These are phyloP conservation scores for Amylostereum chailletii DNA, from an alignment of 1,284 basidiomycete species.

Conservation along the genomic window DNA sequence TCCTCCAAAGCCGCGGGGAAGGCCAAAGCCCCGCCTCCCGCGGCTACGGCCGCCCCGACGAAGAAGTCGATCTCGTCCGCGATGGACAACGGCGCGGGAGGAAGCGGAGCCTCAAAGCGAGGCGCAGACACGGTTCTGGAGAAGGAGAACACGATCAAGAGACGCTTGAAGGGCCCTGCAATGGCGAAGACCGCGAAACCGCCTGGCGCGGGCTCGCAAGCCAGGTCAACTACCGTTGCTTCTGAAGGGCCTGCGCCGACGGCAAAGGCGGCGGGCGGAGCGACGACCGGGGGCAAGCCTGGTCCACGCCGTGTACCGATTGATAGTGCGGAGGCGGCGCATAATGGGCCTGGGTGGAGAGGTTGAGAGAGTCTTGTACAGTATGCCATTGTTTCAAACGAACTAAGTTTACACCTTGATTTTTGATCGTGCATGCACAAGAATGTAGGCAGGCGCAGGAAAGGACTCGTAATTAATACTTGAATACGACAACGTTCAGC, in stretches of 20 bases:
- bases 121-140: neutral
- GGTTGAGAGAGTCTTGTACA: constrained; percentile 11
- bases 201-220: neutral
- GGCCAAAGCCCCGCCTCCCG: constrained; percentile 4
- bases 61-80: constrained; percentile 11
- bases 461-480: too few relatives aligned
- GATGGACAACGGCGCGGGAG: neutral
- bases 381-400: too few relatives aligned
- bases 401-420: too few relatives aligned
- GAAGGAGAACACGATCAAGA: constrained; percentile 13
- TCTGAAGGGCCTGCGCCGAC: neutral
- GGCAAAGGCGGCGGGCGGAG: constrained; percentile 4
- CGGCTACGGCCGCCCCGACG: constrained; percentile 3
- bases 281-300: constrained; percentile 18
- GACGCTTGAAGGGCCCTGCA: constrained; percentile 7
- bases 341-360: constrained; percentile 27
- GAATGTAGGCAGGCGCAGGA: too few relatives aligned
- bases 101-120: neutral
- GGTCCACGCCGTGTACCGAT: constrained; percentile 50
- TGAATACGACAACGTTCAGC: too few relatives aligned
- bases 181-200: constrained; percentile 3
- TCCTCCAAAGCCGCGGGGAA: constrained; percentile 2
- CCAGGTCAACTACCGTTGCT: neutral
- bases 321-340: constrained; percentile 48
- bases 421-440: too few relatives aligned